Base-by-base conservation (phyloP, 768 basidiomycete species). In the Sutorius australiensis region DNA sequence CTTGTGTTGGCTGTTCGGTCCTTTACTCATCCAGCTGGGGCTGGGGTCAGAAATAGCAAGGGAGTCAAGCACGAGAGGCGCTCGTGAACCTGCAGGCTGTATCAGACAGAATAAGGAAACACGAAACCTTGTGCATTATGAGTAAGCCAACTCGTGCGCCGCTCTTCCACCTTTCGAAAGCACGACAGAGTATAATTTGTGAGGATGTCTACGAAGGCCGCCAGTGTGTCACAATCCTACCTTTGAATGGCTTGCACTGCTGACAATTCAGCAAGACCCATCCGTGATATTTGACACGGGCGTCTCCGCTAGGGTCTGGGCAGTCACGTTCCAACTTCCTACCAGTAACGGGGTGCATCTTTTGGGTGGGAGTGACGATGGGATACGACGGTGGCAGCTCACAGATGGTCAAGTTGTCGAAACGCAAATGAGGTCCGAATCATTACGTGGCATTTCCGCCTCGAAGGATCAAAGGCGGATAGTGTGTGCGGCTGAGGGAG, bases 261-360 rank as follows among this genome's bases (percentile, higher is more conserved):
- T 39, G 3, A 39, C 17, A 7, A 39, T 21, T 12, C 38, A 39
- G 19, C 9, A 39, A 39, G 38, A 21, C 6, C 38, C 38, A 19
- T 19, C 19, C 11, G 12, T 39, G 3, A 6, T 39, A 13, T 21
- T 40, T 3, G 13, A 8, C 6, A 14, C 12, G 12, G 3, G 12
- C 21, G 0, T 3, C 39, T 13, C 3, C 7, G 13, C 0, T 4
- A 11, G 1, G 3, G 39, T 40, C 2, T 40, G 1, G 6, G 21
- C 12, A 13, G 8, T 39, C 38, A 11, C 38, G 1, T 40, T 40
- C 24, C 24, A 27, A 0, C 24, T 24, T 16, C 24, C 24, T 24
- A 24, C 24, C 24, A 24, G 24, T 24, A 16, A 27, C 14, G 24
- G 13, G 3, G 11, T 2, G 4, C 12, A 40, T n/a, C 9, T 42